Base-by-base conservation (phyloP, 768 basidiomycete species). In the Mycena crocata region DNA sequence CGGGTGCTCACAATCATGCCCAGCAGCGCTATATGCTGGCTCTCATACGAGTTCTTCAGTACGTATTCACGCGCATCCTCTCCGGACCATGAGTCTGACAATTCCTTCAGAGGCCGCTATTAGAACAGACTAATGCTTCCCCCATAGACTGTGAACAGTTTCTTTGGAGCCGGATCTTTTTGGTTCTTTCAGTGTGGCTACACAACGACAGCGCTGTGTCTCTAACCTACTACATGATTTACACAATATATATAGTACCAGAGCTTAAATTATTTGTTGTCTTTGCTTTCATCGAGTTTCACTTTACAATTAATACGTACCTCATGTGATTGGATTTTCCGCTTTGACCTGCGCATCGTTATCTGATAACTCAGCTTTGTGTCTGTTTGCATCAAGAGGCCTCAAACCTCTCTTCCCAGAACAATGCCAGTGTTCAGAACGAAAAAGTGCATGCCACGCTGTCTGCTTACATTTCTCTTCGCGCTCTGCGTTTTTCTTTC, bases 1-100 rank as follows among this genome's bases (percentile, higher is more conserved):
- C 88, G 98, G 49, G 90, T 99, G 56, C 81, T 99, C 78, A 97
- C 96, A 28, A 94, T 93, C 73, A 94, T 98, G 90, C 98, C 98
- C 8, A 96, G 94, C 76, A 98, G 97, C 57, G 98, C 98, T 13
- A 84, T 99, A 52, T 97, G 94, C 80, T 99, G 97, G 98, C 83
- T 96, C 77, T 96, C 95, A 57, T 96, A 98, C 75, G 96, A 98
- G 80, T 98, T 97, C 82, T 98, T 98, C 87, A 98, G 96, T 97
- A 77, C 82, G 96, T 90, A 55, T 57, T 51, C 26, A 34, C 35
- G 58, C 24, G 40, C 62, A 30, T 67, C 57, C 37, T 57, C 45
- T 23, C 9, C 14, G 19, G 17, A 8, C 34, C 30, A 31, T n/a
- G 0, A 28, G 30, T 37, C 35, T 40, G 40, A 34, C 52, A 44